phyloP scores from a whole-genome alignment of 805 yeast genomes.

The Clavispora phyllophila region DNA sequence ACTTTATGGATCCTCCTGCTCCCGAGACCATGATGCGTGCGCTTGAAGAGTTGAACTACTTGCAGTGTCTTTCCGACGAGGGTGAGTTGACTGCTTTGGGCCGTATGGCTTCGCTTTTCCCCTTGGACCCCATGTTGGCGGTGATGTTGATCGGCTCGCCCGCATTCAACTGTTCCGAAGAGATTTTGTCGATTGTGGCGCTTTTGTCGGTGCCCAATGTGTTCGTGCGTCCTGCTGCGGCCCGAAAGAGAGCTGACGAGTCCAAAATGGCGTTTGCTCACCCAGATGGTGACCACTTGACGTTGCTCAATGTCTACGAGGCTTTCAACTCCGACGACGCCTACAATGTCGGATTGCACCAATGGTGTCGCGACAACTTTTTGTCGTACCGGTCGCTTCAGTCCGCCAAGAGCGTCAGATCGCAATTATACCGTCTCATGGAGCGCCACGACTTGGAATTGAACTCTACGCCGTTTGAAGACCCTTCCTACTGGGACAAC shows the following conservation, averaged over 20 bases:
- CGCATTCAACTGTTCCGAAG: slow-evolving; percentile 81
- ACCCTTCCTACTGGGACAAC: slow-evolving; percentile 62
- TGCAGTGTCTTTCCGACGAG: slow-evolving; percentile 85
- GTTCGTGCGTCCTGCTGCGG: slow-evolving; percentile 88
- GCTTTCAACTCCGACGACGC: slow-evolving; percentile 79
- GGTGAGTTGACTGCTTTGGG: slow-evolving; percentile 90
- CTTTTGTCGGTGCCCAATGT: slow-evolving; percentile 89
- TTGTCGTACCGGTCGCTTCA: slow-evolving; percentile 77
- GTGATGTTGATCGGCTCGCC: slow-evolving; percentile 88
- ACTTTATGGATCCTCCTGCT: slow-evolving; percentile 99
- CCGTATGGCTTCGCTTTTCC: slow-evolving; percentile 85
- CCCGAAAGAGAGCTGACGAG: slow-evolving; percentile 87
- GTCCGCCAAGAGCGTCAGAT: slow-evolving; percentile 82
- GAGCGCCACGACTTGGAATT: slow-evolving; percentile 71
- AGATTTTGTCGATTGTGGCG: slow-evolving; percentile 82
- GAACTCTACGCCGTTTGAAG: slow-evolving; percentile 56
- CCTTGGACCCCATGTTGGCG: slow-evolving; percentile 92
- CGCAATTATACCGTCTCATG: slow-evolving; percentile 81
- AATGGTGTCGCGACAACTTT: slow-evolving; percentile 92
- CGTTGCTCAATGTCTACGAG: slow-evolving; percentile 81
- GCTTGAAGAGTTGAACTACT: slow-evolving; percentile 85
- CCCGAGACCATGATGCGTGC: slow-evolving; percentile 99
- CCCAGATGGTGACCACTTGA: slow-evolving; percentile 92
- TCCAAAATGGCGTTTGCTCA: slow-evolving; percentile 84
- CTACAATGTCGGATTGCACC: slow-evolving; percentile 53